Percentiles rank a stretch among this genome's conserved stretches.
Conservation (phyloP, 495 filamentous ascomycete genomes). For the Glonium stellatum region DNA sequence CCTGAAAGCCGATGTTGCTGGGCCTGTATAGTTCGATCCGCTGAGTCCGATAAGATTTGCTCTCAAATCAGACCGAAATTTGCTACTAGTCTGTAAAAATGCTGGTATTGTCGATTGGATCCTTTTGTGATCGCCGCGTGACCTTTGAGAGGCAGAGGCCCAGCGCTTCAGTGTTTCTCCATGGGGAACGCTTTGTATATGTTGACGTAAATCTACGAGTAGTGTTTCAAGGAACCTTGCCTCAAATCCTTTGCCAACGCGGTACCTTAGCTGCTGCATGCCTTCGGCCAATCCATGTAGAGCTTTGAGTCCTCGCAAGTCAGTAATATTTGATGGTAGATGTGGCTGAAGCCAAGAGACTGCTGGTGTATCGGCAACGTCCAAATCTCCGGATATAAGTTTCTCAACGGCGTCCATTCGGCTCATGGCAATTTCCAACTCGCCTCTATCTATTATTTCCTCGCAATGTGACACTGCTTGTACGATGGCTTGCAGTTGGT, state of each 20-base stretch:
- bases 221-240: slow-evolving; percentile 70
- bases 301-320: slow-evolving; percentile 72
- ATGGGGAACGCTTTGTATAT: slow-evolving; percentile 67
- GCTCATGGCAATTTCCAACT: slow-evolving; percentile 71
- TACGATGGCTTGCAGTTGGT: slow-evolving; percentile 73
- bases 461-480: slow-evolving; percentile 71
- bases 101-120: slow-evolving; percentile 61
- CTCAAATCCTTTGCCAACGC: slow-evolving; percentile 84
- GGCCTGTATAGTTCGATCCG: slow-evolving; percentile 65
- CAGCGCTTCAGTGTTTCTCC: slow-evolving; percentile 73
- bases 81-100: slow-evolving; percentile 63
- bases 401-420: slow-evolving; percentile 69
- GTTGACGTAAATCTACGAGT: slow-evolving; percentile 69
- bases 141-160: slow-evolving; percentile 54
- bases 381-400: slow-evolving; percentile 62
- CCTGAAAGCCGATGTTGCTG: slow-evolving; percentile 77
- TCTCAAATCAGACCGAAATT: slow-evolving; percentile 59
- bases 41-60: slow-evolving; percentile 69
- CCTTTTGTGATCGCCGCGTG: slow-evolving; percentile 59
- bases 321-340: slow-evolving; percentile 42
- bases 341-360: slow-evolving; percentile 26
- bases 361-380: slow-evolving; percentile 29
- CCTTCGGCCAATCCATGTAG: slow-evolving; percentile 74
- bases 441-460: slow-evolving; percentile 67
- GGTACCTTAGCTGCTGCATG: slow-evolving; percentile 62